A percentile compares a stretch with the other conserved stretches of the same genome.
Evolutionary conservation across 2,329 filamentous ascomycete species (phyloP).

Genomic region (Thielaviopsis punctulata): DNA sequence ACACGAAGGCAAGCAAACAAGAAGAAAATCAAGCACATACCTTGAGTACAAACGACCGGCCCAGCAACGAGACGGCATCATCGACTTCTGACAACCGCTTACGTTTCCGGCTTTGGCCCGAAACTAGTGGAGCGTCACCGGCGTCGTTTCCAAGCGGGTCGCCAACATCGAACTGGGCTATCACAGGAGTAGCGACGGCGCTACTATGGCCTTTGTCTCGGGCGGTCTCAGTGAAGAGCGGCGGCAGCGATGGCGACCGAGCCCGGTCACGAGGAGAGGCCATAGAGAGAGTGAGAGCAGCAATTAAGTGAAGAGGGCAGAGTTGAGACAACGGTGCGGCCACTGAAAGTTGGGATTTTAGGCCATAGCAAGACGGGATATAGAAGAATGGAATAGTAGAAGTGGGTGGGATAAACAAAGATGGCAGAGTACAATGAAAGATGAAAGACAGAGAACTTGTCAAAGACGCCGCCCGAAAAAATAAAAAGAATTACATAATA

Average conservation of each 20-base stretch:
- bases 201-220: slow-evolving; percentile 1
- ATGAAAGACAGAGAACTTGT: no score
- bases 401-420: neutral
- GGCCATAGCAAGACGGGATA: neutral
- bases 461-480: no score
- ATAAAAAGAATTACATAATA: no score
- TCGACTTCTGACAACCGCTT: slow-evolving; percentile 9
- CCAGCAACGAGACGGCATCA: slow-evolving; percentile 6
- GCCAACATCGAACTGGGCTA: slow-evolving; percentile 2
- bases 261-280: neutral
- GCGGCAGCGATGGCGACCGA: slow-evolving; percentile 8
- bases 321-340: neutral
- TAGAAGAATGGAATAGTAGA: neutral
- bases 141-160: slow-evolving; percentile 1
- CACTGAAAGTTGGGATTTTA: neutral
- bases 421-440: no score
- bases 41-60: slow-evolving; percentile 5
- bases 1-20: neutral
- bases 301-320: neutral
- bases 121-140: neutral
- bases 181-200: neutral
- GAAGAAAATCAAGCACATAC: neutral
- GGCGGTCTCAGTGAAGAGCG: neutral
- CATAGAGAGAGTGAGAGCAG: neutral
- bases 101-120: slow-evolving; percentile 3